A percentile compares a stretch with the other conserved stretches of the same genome.
Conservation (phyloP, 2,329 filamentous ascomycete genomes). For the Fusarium metavorans region DNA sequence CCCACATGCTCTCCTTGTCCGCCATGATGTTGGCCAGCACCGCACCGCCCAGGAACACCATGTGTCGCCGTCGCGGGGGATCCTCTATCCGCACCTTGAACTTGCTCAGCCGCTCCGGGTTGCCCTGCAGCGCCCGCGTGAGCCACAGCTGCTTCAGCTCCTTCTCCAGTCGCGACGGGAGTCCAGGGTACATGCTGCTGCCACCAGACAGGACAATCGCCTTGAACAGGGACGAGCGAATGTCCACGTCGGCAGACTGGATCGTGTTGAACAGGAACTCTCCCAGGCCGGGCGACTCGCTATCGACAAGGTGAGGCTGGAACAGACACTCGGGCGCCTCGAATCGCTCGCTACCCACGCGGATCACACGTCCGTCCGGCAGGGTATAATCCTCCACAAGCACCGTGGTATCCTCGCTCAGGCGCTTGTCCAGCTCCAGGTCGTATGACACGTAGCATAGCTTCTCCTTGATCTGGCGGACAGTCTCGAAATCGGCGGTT, state of each 20-base stretch:
- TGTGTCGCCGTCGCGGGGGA: constrained; percentile 93
- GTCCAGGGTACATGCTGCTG: constrained; percentile 98
- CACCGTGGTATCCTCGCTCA: constrained; percentile 97
- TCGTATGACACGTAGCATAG: constrained; percentile 99
- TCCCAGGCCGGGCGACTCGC: constrained; percentile 95
- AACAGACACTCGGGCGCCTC: constrained; percentile 98
- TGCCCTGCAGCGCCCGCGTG: constrained; percentile 87
- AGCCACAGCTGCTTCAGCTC: constrained; percentile 99
- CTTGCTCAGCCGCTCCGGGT: constrained; percentile 95
- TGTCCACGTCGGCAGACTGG: constrained; percentile 93
- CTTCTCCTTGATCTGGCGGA: constrained; percentile 99
- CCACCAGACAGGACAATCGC: constrained; percentile 96
- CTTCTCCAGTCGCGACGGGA: constrained; percentile 95
- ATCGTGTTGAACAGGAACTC: constrained; percentile 99
- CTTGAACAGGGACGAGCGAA: constrained; percentile 93
- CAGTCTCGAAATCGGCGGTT: constrained; percentile 98
- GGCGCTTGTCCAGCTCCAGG: constrained; percentile 92
- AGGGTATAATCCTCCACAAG: constrained; percentile 98
- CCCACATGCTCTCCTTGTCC: constrained; percentile 99
- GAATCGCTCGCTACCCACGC: constrained; percentile 96
- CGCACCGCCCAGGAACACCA: constrained; percentile 98
- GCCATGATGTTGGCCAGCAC: constrained; percentile 99
- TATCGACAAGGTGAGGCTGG: constrained; percentile 97
- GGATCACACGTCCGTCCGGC: constrained; percentile 94
- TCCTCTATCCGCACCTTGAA: constrained; percentile 99